Evolutionary conservation across 1,139 yeast genomes (phyloP).

Genomic region (Taiozyma sp.): DNA sequence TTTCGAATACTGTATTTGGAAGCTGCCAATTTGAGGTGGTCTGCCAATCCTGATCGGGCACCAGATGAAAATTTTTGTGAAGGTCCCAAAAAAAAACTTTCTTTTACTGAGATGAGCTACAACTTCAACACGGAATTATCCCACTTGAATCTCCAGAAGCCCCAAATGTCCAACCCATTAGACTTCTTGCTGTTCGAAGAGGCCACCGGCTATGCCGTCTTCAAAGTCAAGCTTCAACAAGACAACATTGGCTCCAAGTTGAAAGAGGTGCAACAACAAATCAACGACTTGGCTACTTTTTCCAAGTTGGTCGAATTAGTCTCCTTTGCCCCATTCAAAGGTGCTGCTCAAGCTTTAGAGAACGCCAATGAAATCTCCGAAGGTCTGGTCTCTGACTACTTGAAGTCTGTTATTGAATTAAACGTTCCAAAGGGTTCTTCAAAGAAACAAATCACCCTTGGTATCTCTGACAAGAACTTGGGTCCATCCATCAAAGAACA

Average conservation of each 20-base stretch:
- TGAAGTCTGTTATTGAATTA: conserved; percentile 83
- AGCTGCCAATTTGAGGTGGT: neutral
- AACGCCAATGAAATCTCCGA: conserved; percentile 97
- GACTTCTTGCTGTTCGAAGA: conserved; percentile 96
- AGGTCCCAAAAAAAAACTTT: neutral
- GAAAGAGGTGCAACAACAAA: conserved; percentile 92
- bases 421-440: conserved; percentile 85
- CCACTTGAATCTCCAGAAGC: neutral
- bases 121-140: neutral
- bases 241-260: conserved; percentile 90
- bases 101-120: neutral
- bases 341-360: conserved; percentile 98
- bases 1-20: neutral
- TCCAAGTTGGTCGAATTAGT: conserved; percentile 92
- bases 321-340: conserved; percentile 97
- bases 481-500: conserved; percentile 95
- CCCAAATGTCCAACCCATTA: conserved; percentile 50
- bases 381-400: conserved; percentile 90
- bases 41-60: neutral
- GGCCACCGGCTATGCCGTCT: conserved; percentile 97
- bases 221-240: conserved; percentile 90
- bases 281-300: conserved; percentile 81
- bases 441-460: conserved; percentile 67
- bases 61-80: neutral
- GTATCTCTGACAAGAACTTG: conserved; percentile 91